phyloP scores from a whole-genome alignment of 805 yeast species.

The Pichia scutulata region DNA sequence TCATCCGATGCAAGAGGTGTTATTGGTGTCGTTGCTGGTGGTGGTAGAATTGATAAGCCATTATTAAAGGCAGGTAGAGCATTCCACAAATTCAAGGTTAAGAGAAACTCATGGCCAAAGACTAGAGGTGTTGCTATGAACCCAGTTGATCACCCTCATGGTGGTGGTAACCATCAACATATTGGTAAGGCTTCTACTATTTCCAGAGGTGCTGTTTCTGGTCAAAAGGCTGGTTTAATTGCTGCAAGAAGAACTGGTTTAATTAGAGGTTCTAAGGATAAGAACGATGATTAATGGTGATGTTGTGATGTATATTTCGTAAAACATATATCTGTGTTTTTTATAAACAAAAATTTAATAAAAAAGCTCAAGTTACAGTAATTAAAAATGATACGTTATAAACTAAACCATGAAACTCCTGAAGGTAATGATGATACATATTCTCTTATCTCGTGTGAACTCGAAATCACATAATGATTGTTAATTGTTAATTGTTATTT shows the following conservation, averaged over 20 bases:
- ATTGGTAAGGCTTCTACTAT: conserved; percentile 99
- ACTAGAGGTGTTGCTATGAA: conserved; percentile 99
- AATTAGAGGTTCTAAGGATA: conserved; percentile 95
- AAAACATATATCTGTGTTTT: conserved; percentile 6
- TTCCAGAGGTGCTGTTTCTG: conserved; percentile 98
- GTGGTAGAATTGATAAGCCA: conserved; percentile 99
- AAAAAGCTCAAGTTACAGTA: conserved; percentile 1
- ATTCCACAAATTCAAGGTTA: conserved; percentile 98
- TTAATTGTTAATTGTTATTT: no score
- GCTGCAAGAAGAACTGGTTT: conserved; percentile 99
- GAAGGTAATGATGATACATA: no score
- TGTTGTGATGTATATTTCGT: conserved; percentile 2
- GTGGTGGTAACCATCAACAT: conserved; percentile 99
- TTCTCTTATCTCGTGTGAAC: no score
- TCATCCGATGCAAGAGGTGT: conserved; percentile 98
- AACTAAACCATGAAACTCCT: background rate
- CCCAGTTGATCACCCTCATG: conserved; percentile 99
- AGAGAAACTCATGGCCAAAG: conserved; percentile 99
- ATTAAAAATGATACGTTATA: background rate
- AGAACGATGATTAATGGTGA: conserved; percentile 26
- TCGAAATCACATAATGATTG: no score
- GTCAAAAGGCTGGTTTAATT: conserved; percentile 99
- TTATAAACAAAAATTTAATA: conserved; percentile 4
- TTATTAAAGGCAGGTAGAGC: conserved; percentile 99
- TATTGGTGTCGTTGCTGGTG: conserved; percentile 99